Conservation (phyloP, 2,329 filamentous ascomycete species). For the Didymella exigua region DNA sequence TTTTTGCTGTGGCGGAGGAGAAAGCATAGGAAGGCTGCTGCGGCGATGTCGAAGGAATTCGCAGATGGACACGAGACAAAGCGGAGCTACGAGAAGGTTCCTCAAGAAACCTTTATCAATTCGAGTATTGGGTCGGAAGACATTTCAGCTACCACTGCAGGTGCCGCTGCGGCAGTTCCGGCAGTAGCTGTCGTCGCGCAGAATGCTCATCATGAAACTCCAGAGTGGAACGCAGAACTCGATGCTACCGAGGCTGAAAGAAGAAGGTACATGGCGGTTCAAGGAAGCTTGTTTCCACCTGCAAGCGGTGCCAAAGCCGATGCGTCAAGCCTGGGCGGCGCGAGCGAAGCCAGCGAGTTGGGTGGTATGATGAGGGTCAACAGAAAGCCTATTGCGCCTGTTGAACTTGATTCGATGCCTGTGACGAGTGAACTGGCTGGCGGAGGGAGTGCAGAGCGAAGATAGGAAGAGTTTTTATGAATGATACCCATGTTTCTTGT, state of each 20-base stretch:
- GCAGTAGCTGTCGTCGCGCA: not conserved
- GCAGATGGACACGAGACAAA: conserved; percentile 12
- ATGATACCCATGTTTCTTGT: conserved; percentile 1
- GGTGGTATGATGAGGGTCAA: conserved; percentile 20
- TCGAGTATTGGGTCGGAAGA: not conserved
- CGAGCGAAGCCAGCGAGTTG: conserved; percentile 18
- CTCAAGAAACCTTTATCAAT: not conserved
- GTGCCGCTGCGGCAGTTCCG: not conserved
- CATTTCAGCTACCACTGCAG: not conserved
- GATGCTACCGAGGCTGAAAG: conserved; percentile 26
- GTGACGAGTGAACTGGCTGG: conserved; percentile 18
- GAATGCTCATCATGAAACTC: conserved; percentile 16
- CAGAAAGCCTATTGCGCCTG: conserved; percentile 26
- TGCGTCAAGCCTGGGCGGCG: not conserved
- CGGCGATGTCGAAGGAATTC: not conserved
- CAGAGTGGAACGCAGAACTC: conserved; percentile 33
- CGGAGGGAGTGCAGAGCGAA: not conserved
- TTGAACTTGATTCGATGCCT: conserved; percentile 25
- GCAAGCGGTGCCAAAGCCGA: not conserved
- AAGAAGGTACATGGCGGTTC: conserved; percentile 11
- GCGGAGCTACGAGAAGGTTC: not conserved
- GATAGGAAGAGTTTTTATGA: not conserved
- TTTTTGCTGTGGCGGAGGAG: conserved; percentile 27
- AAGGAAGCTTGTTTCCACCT: conserved; percentile 6
- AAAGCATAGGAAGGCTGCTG: conserved; percentile 15